Conservation (phyloP, 2,329 filamentous ascomycete species). For the Scytalidium lignicola region DNA sequence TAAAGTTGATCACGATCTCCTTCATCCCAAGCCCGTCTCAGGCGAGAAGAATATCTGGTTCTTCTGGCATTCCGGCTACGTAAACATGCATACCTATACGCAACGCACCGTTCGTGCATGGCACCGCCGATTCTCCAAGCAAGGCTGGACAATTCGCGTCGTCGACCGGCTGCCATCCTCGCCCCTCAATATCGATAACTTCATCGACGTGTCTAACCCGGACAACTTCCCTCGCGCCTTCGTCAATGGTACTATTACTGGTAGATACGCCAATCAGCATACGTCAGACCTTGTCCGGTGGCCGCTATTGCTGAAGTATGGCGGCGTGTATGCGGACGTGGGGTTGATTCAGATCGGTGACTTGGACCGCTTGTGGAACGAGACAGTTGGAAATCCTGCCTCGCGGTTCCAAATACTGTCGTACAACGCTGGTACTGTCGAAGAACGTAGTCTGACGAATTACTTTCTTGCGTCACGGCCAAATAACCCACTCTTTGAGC, state of each 20-base stretch:
- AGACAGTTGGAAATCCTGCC: slow-evolving; percentile 39
- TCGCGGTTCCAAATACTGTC: slow-evolving; percentile 44
- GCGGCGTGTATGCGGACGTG: slow-evolving; percentile 54
- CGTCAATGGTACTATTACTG: slow-evolving; percentile 40
- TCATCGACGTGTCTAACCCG: slow-evolving; percentile 40
- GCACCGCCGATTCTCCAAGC: slow-evolving; percentile 45
- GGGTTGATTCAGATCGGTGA: slow-evolving; percentile 54
- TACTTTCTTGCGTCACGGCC: slow-evolving; percentile 39
- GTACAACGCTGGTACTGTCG: slow-evolving; percentile 35
- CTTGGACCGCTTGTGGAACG: slow-evolving; percentile 46
- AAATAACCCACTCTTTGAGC: slow-evolving; percentile 43
- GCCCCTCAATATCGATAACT: slow-evolving; percentile 42
- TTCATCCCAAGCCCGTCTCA: slow-evolving; percentile 33
- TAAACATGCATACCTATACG: slow-evolving; percentile 44
- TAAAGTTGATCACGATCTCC: slow-evolving; percentile 38
- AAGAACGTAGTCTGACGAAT: slow-evolving; percentile 37
- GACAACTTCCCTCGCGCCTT: slow-evolving; percentile 45
- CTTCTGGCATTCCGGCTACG: slow-evolving; percentile 50
- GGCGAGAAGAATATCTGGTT: slow-evolving; percentile 52
- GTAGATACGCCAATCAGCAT: slow-evolving; percentile 47
- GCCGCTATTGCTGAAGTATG: slow-evolving; percentile 50
- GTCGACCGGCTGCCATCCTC: slow-evolving; percentile 40
- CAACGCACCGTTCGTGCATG: slow-evolving; percentile 49
- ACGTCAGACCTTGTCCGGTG: slow-evolving; percentile 53
- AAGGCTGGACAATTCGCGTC: slow-evolving; percentile 49